Evolutionary conservation across 345 rosid genomes (phyloP).

Genomic region (Pistacia vera): DNA sequence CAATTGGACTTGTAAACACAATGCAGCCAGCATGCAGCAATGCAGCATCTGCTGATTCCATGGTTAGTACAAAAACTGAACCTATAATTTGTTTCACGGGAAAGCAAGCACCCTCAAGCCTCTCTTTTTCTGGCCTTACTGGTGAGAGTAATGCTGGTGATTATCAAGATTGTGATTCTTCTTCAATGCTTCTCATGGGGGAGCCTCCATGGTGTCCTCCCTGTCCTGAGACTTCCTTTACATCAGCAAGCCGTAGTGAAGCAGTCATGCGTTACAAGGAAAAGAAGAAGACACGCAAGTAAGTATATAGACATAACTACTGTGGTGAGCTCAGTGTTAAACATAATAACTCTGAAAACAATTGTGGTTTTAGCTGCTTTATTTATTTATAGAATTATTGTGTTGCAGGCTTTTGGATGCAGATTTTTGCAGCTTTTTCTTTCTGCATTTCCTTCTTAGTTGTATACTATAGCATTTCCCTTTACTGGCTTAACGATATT

Average conservation of each 20-base stretch:
- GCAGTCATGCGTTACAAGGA: conserved; percentile 97
- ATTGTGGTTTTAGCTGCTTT: conserved; percentile 11
- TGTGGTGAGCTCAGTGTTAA: too few species aligned
- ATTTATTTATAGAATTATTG: not conserved
- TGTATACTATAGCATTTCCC: not conserved
- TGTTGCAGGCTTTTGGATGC: conserved; percentile 6
- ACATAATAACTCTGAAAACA: not conserved
- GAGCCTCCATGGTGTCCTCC: conserved; percentile 92
- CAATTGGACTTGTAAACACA: conserved; percentile 50
- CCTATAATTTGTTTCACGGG: conserved; percentile 62
- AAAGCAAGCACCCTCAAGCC: conserved; percentile 61
- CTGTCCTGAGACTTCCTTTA: conserved; percentile 55
- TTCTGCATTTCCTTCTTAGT: conserved; percentile 8
- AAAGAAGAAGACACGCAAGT: conserved; percentile 95
- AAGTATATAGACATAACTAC: conserved; percentile 32
- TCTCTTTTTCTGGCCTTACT: conserved; percentile 91
- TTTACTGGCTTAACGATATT: not conserved
- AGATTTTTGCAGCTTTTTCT: not conserved
- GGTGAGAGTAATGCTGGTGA: conserved; percentile 83
- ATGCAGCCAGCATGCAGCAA: conserved; percentile 73
- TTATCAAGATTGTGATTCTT: conserved; percentile 93
- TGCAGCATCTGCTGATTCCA: conserved; percentile 81
- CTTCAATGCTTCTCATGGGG: conserved; percentile 70
- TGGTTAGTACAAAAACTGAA: conserved; percentile 90
- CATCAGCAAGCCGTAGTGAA: conserved; percentile 63